Conservation (phyloP, 176 grass and related monocot species). For the Zizania latifolia region DNA sequence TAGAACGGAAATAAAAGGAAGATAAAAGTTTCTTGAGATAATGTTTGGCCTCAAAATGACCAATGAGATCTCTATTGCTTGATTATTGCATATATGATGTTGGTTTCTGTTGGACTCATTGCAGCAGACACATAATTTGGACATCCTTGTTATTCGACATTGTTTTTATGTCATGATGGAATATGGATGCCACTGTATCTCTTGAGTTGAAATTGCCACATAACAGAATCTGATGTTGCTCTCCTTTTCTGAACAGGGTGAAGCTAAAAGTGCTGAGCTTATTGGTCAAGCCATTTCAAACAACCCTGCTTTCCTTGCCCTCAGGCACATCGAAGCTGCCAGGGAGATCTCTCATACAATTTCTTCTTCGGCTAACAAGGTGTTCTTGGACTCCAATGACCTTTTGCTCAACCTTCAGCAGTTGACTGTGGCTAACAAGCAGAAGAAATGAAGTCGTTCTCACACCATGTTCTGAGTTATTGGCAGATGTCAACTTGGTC, state of each 20-base stretch:
- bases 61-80: neutral
- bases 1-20: neutral
- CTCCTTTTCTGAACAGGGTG: slow-evolving; percentile 39
- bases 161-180: no score
- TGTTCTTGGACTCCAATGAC: slow-evolving; percentile 72
- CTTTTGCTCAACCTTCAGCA: slow-evolving; percentile 72
- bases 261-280: slow-evolving; percentile 79
- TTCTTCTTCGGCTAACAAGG: slow-evolving; percentile 57
- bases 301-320: slow-evolving; percentile 76
- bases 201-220: neutral
- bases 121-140: neutral
- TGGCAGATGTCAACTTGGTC: neutral
- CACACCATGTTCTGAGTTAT: neutral
- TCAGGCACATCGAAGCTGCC: slow-evolving; percentile 72
- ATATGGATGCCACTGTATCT: neutral
- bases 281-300: slow-evolving; percentile 76
- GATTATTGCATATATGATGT: neutral
- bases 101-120: no score
- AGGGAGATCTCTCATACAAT: slow-evolving; percentile 79
- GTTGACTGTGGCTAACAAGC: slow-evolving; percentile 33
- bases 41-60: no score
- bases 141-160: neutral
- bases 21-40: neutral
- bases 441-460: slow-evolving; percentile 29
- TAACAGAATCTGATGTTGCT: no score